A percentile compares a stretch with the other conserved stretches of the same genome.
phyloP scores from a whole-genome alignment of 176 grass and related monocot species.

The Urochloa ruziziensis region DNA sequence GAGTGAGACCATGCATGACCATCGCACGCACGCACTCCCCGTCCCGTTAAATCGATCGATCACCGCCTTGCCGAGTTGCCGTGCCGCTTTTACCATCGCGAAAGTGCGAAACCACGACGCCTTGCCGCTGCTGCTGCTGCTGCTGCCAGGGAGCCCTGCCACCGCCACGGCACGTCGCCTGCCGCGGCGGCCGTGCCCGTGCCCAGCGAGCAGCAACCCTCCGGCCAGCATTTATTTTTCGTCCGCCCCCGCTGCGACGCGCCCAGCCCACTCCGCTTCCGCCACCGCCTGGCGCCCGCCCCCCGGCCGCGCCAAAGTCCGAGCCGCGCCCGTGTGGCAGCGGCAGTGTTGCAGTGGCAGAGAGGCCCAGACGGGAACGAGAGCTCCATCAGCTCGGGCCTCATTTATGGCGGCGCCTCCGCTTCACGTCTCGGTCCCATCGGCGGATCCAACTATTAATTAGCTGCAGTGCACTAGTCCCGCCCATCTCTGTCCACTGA shows the following conservation, averaged over 20 bases:
- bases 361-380: neutral
- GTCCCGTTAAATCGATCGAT: constrained; percentile 42
- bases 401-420: constrained; percentile 41
- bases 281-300: constrained; percentile 7
- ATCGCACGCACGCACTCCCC: neutral
- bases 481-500: constrained; percentile 40
- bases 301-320: constrained; percentile 34
- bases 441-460: neutral
- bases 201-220: neutral
- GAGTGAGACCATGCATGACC: neutral
- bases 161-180: neutral
- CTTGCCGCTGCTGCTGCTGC: neutral
- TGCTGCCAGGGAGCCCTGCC: neutral
- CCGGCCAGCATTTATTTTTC: neutral
- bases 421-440: constrained; percentile 29
- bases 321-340: constrained; percentile 40
- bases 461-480: constrained; percentile 21
- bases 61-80: constrained; percentile 20
- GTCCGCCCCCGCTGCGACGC: constrained; percentile 11
- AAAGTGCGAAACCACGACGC: neutral
- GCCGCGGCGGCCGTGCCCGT: constrained; percentile 21
- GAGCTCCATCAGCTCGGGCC: neutral
- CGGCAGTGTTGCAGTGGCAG: neutral
- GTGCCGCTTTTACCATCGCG: neutral
- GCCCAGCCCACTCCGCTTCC: neutral